phyloP scores from a whole-genome alignment of 768 basidiomycete species.

The Termitomyces sp. region DNA sequence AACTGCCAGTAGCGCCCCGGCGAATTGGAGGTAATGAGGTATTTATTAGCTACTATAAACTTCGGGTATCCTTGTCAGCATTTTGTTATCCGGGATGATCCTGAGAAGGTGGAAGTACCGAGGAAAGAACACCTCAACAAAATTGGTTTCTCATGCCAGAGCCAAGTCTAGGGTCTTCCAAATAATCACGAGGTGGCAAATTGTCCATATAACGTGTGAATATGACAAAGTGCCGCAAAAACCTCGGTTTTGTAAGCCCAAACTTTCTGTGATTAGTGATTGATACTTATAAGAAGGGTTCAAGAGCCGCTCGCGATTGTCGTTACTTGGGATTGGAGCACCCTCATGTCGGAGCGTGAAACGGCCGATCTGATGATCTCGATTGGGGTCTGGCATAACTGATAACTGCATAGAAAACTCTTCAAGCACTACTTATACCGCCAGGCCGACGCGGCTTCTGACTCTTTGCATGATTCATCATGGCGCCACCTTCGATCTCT shows the following conservation, averaged over 20 bases:
- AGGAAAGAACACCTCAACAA: neutral
- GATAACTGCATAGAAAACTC: too few species aligned
- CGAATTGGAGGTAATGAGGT: neutral
- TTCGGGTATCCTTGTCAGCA: neutral
- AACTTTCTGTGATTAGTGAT: neutral
- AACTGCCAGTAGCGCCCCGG: too few species aligned
- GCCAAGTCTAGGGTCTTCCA: too few species aligned
- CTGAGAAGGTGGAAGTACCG: neutral
- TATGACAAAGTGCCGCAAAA: neutral
- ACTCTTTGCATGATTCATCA: neutral
- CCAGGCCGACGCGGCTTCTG: neutral
- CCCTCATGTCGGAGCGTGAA: neutral
- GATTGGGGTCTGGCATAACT: too few species aligned
- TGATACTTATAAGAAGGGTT: too few species aligned
- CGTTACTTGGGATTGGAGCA: too few species aligned
- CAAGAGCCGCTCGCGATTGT: too few species aligned
- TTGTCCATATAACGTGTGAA: neutral
- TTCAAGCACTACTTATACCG: neutral
- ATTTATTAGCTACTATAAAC: neutral
- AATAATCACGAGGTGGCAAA: neutral
- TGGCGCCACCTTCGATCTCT: neutral
- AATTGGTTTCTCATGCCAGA: constrained; percentile 1
- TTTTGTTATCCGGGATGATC: neutral
- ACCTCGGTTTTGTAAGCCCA: too few species aligned
- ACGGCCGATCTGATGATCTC: too few species aligned